Conservation (phyloP, 192 early-diverging fungal species). For the Obelidium mucronatum region DNA sequence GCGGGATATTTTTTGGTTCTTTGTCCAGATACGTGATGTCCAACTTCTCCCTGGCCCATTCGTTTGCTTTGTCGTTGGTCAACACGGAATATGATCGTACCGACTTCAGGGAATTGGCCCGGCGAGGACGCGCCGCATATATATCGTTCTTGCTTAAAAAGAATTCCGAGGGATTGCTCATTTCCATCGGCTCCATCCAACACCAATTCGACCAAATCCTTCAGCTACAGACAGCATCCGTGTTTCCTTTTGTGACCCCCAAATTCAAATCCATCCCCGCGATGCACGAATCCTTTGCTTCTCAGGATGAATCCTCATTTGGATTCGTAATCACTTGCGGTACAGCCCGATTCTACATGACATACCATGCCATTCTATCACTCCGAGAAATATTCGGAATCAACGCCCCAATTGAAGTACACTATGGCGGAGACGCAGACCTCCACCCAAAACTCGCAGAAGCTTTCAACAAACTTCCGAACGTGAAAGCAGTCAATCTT, state of each 20-base stretch:
- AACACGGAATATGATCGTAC: too few relatives aligned
- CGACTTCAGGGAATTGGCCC: conserved; percentile 20
- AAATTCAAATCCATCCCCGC: background rate
- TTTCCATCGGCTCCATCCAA: background rate
- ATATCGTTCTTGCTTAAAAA: conserved; percentile 3
- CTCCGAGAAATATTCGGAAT: background rate
- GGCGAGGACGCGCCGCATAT: conserved; percentile 3
- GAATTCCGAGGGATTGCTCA: conserved; percentile 1
- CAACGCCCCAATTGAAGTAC: background rate
- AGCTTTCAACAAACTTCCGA: background rate
- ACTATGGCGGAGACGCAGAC: conserved; percentile 2
- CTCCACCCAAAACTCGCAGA: background rate
- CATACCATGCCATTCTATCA: background rate
- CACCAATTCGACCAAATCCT: background rate
- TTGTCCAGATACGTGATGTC: too few relatives aligned
- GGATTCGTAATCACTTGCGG: conserved; percentile 8
- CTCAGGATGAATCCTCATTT: background rate
- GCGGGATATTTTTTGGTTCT: too few relatives aligned
- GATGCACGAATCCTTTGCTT: background rate
- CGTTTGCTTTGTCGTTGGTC: too few relatives aligned
- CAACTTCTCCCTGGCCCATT: too few relatives aligned
- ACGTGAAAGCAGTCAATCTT: conserved; percentile 1
- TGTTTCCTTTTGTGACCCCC: background rate
- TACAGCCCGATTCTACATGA: background rate
- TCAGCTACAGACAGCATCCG: background rate